Evolutionary conservation across 169 alveolate genomes (phyloP).

Genomic region (Neospora caninum): DNA sequence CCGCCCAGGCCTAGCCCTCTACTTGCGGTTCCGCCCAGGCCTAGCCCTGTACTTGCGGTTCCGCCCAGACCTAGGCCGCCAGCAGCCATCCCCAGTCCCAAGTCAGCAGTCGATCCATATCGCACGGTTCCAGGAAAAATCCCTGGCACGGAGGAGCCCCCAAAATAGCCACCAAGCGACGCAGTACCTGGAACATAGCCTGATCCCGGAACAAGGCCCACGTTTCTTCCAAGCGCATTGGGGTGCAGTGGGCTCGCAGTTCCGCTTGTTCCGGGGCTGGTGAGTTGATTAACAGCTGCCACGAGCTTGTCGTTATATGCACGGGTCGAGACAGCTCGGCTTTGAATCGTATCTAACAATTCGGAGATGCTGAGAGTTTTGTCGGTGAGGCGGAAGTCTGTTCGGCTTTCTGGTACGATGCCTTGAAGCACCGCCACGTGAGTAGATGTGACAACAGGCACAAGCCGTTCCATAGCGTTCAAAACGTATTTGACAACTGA

Average conservation of each 20-base stretch:
- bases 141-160: background rate
- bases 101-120: background rate
- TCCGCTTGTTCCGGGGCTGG: background rate
- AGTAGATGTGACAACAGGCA: background rate
- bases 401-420: background rate
- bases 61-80: background rate
- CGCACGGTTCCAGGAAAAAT: background rate
- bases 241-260: background rate
- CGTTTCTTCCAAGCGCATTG: background rate
- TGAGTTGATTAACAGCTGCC: background rate
- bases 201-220: background rate
- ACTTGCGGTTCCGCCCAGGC: too few relatives aligned
- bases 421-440: background rate
- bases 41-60: background rate
- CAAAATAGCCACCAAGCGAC: background rate
- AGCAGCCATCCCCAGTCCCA: background rate
- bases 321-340: background rate
- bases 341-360: background rate
- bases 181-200: background rate
- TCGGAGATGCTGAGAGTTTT: background rate
- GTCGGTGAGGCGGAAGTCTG: slow-evolving; percentile 5
- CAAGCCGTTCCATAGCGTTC: background rate
- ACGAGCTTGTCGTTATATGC: background rate
- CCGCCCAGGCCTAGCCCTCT: background rate
- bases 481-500: background rate